phyloP scores from a whole-genome alignment of 2,329 filamentous ascomycete species.

The Stachybotrys chlorohalonatus region DNA sequence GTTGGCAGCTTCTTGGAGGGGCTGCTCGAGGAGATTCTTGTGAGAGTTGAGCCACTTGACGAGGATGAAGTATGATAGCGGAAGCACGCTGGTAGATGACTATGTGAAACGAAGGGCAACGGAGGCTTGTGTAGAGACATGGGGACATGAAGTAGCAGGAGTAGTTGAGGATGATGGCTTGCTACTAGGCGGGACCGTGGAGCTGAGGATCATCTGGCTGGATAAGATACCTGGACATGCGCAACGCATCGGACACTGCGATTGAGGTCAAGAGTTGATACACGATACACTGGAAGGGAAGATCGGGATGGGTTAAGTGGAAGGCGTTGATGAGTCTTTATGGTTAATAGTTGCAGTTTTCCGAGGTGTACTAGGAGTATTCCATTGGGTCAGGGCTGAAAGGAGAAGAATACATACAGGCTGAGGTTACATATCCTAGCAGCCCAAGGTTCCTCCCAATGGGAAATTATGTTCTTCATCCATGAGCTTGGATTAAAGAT shows the following conservation, averaged over 20 bases:
- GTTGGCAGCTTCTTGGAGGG: constrained; percentile 86
- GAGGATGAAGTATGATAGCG: constrained; percentile 43
- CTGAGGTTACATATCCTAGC: not conserved
- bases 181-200: not conserved
- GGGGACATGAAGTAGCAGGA: not conserved
- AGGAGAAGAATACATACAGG: not conserved
- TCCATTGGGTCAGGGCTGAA: not conserved
- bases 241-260: not conserved
- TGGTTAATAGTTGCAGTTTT: not conserved
- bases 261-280: not conserved
- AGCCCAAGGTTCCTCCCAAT: not conserved
- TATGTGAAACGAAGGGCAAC: not conserved
- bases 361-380: not conserved
- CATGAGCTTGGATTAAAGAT: not conserved
- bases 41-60: constrained; percentile 81
- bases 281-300: not conserved
- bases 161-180: not conserved
- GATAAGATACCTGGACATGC: not conserved
- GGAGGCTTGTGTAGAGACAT: not conserved
- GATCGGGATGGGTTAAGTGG: not conserved
- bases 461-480: not conserved
- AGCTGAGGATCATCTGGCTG: not conserved
- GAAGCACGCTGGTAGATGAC: not conserved
- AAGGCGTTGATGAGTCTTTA: not conserved
- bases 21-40: constrained; percentile 85